Evolutionary conservation across 257 asterid genomes (phyloP).

Genomic region (Rehmannia glutinosa): DNA sequence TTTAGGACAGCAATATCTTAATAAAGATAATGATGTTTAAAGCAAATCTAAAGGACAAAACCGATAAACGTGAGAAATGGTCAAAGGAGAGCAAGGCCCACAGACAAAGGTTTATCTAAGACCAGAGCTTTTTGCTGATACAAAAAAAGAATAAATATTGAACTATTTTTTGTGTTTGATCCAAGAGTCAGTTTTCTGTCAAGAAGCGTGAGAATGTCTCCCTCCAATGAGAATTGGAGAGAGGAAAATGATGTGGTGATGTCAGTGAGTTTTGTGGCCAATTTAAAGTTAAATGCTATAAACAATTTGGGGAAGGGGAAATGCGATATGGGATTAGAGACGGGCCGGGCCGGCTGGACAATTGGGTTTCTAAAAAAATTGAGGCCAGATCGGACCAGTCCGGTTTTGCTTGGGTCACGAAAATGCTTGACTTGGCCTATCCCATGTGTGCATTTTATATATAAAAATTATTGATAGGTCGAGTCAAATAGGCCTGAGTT

Average conservation of each 20-base stretch:
- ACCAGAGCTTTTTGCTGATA: background rate
- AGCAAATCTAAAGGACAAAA: slow-evolving; percentile 18
- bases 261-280: slow-evolving; percentile 8
- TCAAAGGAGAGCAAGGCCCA: slow-evolving; percentile 25
- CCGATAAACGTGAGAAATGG: slow-evolving; percentile 12
- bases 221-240: slow-evolving; percentile 17
- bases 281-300: background rate
- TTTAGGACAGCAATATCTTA: slow-evolving; percentile 21
- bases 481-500: no score
- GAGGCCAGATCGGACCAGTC: no score
- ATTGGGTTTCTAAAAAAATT: no score
- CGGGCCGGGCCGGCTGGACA: no score
- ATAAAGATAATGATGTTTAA: slow-evolving; percentile 22
- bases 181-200: slow-evolving; percentile 21
- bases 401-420: no score
- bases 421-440: no score
- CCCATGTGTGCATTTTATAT: no score
- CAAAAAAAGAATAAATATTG: background rate
- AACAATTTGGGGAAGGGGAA: background rate
- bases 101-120: slow-evolving; percentile 19
- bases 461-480: no score
- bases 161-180: slow-evolving; percentile 20
- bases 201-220: slow-evolving; percentile 38
- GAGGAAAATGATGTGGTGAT: slow-evolving; percentile 2
- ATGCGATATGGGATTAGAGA: background rate